Conservation (phyloP, 176 grass and related monocot genomes). For the Bothriochloa decipiens region DNA sequence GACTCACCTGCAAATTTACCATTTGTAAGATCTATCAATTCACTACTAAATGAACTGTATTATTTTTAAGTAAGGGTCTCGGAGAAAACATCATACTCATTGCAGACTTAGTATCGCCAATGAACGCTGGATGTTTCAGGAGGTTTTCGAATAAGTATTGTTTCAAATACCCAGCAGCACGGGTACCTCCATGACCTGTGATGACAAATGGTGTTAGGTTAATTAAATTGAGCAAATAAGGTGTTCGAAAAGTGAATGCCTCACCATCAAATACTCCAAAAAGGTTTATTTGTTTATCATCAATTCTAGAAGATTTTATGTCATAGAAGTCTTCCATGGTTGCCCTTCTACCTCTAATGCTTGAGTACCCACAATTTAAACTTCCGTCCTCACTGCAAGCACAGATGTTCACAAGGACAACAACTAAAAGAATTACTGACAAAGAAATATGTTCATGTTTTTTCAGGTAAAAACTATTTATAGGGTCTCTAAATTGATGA, state of each 20-base stretch:
- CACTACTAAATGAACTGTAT: conserved; percentile 14
- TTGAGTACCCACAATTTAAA: conserved; percentile 79
- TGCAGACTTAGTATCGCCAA: conserved; percentile 76
- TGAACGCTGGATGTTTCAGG: conserved; percentile 71
- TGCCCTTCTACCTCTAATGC: conserved; percentile 81
- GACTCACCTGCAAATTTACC: conserved; percentile 66
- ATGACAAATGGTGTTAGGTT: conserved; percentile 44
- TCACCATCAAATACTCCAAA: conserved; percentile 94
- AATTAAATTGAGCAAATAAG: conserved; percentile 20
- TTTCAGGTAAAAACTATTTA: conserved; percentile 31
- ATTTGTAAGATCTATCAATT: conserved; percentile 38
- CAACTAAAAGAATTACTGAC: conserved; percentile 25
- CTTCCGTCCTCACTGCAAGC: conserved; percentile 73
- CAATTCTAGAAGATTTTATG: conserved; percentile 60
- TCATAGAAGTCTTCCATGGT: conserved; percentile 86
- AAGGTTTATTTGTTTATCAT: conserved; percentile 63
- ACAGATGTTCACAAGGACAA: conserved; percentile 43
- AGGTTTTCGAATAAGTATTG: conserved; percentile 84
- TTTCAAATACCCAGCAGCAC: conserved; percentile 78
- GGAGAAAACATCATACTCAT: conserved; percentile 65
- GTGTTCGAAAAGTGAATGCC: conserved; percentile 28
- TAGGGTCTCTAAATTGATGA: neutral
- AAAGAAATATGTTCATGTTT: conserved; percentile 12
- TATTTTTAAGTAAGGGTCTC: conserved; percentile 24
- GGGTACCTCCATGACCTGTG: conserved; percentile 84